Evolutionary conservation across 2,329 filamentous ascomycete species (phyloP), one percentile per base, ranked within the genome.

Genomic region (Penicillium vulpinum): DNA sequence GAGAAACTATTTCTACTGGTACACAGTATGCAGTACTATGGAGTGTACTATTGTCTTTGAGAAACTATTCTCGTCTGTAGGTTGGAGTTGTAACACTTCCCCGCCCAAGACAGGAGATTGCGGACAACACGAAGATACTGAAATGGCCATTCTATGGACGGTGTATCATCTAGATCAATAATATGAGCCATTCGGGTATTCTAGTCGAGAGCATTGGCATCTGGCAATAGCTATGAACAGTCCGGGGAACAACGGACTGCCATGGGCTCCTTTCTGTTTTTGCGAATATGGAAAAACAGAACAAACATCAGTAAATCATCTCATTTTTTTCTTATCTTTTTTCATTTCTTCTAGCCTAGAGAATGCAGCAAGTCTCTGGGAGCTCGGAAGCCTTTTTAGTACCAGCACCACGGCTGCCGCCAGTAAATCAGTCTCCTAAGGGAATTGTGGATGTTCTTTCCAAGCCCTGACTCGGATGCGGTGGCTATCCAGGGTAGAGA

Each of bases 121-220:
- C 51, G 5, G 24, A 52, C 3, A 51, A 47, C 11, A 62, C 61
- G 58, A 15, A 47, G 21, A 59, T 58, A 5, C 60, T 58, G 7
- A 61, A 59, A 24, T 62, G 60, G 60, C 48, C 61, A 8, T 62
- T 62, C 11, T 58, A 62, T 41, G 60, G 60, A 3, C 43, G 60
- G 15, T 62, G 60, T 18, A 60, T 62, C 24, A 59, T 62, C 16
- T 54, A 61, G 11, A 47, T 51, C 2, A 51, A 51, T 18, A 54
- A 61, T 48, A 62, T 62, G 60, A 54, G 35, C 9, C 44, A 56
- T 26, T 39, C 61, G 9, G 60, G 58, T 15, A 61, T 62, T 41
- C 52, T 53, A 4, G 60, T 62, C 16, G 60, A 62, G 35, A 60
- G 58, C 28, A 62, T 62, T 53, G 60, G 60, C 2, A n/a, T 62